Conservation (phyloP, 352 stramenopile genomes). For the Elongisporangium anandrum region DNA sequence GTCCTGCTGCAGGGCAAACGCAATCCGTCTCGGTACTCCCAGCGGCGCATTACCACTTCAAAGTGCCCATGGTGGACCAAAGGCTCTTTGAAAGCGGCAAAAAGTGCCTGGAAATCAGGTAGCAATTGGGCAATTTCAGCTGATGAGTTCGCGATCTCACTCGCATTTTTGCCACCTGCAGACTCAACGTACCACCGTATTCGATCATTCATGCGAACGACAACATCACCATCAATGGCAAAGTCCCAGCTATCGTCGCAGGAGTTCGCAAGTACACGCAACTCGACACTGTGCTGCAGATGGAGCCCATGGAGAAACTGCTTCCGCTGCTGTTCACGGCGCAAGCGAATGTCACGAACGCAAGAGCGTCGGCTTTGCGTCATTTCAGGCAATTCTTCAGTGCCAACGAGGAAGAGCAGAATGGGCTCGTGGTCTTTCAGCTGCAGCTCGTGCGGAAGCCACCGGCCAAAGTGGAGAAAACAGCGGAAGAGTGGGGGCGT, state of each 20-base stretch:
- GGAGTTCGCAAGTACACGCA: conserved; percentile 61
- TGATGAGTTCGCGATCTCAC: no score
- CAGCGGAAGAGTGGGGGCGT: conserved; percentile 58
- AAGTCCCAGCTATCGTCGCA: conserved; percentile 30
- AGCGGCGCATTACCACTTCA: conserved; percentile 58
- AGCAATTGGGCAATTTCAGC: no score
- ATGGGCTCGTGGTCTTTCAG: conserved; percentile 61
- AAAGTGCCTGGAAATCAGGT: conserved; percentile 71
- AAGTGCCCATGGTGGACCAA: conserved; percentile 32
- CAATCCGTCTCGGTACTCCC: conserved; percentile 7
- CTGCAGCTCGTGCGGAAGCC: conserved; percentile 14
- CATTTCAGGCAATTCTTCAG: conserved; percentile 65
- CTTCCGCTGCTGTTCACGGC: conserved; percentile 20
- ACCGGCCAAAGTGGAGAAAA: conserved; percentile 14
- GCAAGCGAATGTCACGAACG: conserved; percentile 14
- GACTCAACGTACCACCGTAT: conserved; percentile 60
- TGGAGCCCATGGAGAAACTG: conserved; percentile 42
- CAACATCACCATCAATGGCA: conserved; percentile 57
- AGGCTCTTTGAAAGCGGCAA: conserved; percentile 36
- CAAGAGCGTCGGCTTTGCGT: conserved; percentile 23
- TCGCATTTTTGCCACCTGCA: conserved; percentile 6
- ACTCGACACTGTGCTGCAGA: conserved; percentile 45
- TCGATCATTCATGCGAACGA: conserved; percentile 68
- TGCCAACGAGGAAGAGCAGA: conserved; percentile 37
- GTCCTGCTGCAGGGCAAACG: background rate